These are phyloP conservation scores for Betula pendula DNA, from an alignment of 306 rosid genomes.

Conservation along the genomic window DNA sequence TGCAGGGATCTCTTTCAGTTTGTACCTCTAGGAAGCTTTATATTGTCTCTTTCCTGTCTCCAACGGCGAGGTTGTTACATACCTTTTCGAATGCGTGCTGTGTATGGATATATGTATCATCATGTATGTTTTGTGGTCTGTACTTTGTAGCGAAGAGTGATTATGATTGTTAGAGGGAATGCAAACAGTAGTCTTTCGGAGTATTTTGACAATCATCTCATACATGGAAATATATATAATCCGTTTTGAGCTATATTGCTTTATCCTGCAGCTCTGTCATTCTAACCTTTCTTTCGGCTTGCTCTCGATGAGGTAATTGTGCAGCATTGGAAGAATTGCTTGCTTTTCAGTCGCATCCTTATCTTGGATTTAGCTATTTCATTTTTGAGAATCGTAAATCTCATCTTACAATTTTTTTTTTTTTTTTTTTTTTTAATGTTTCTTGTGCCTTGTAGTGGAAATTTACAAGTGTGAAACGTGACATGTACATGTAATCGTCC, in stretches of 20 bases:
- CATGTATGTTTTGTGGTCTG: constrained; percentile 34
- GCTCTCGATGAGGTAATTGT: background rate
- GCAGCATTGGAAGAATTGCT: background rate
- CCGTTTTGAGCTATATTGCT: constrained; percentile 1
- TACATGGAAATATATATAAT: background rate
- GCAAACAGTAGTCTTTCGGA: constrained; percentile 7
- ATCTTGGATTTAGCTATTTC: too few relatives aligned
- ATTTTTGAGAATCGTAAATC: too few relatives aligned
- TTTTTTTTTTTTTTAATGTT: too few relatives aligned
- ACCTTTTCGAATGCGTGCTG: constrained; percentile 44
- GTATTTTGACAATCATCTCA: background rate
- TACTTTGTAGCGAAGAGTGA: constrained; percentile 52
- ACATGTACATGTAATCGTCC: too few relatives aligned
- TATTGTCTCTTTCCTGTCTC: background rate
- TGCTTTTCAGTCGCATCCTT: too few relatives aligned
- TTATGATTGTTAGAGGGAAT: constrained; percentile 47
- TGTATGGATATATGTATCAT: constrained; percentile 46
- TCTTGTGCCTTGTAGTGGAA: too few relatives aligned
- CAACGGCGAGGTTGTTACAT: constrained; percentile 35
- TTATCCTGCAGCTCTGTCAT: background rate
- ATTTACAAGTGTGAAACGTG: too few relatives aligned
- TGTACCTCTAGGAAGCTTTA: constrained; percentile 42
- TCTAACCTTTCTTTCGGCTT: background rate
- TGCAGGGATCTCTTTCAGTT: constrained; percentile 45
- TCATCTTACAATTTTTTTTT: too few relatives aligned